Evolutionary conservation across 1,139 yeast species (phyloP).

Genomic region (Lodderomyces theae): DNA sequence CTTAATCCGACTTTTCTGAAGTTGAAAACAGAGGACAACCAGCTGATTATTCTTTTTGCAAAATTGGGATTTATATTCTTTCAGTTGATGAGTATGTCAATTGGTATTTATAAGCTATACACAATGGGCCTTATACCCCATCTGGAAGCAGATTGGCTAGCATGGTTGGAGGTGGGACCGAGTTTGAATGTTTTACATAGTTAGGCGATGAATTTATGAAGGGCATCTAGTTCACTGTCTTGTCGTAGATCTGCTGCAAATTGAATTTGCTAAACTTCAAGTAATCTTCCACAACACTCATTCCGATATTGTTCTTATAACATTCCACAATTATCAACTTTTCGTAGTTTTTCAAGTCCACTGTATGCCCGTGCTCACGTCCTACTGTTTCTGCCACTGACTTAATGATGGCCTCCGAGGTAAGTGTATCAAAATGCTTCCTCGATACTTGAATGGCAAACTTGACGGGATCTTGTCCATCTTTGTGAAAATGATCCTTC

Average conservation of each 20-base stretch:
- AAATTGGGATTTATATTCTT: conserved; percentile 48
- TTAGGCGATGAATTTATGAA: background rate
- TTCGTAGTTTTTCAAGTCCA: conserved; percentile 79
- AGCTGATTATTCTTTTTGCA: conserved; percentile 40
- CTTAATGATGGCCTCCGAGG: conserved; percentile 66
- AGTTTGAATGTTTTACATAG: background rate
- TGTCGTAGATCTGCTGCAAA: conserved; percentile 61
- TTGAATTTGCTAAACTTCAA: conserved; percentile 55
- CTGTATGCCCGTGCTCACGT: conserved; percentile 65
- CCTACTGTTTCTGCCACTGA: conserved; percentile 74
- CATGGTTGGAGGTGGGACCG: conserved; percentile 57
- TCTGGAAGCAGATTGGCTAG: conserved; percentile 84
- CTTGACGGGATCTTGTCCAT: conserved; percentile 48
- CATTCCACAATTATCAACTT: conserved; percentile 81
- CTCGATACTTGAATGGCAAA: conserved; percentile 82
- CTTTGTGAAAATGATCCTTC: conserved; percentile 65
- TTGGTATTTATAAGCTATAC: conserved; percentile 84
- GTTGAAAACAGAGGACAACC: conserved; percentile 36
- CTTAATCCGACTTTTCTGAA: conserved; percentile 46
- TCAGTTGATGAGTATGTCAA: conserved; percentile 62
- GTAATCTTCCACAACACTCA: conserved; percentile 71
- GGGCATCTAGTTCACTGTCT: too few species aligned
- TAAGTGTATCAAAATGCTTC: conserved; percentile 73
- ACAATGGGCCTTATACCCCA: conserved; percentile 91
- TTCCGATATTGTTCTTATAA: conserved; percentile 78